Conservation (phyloP, 2,329 filamentous ascomycete genomes). For the Fusarium coicis region DNA sequence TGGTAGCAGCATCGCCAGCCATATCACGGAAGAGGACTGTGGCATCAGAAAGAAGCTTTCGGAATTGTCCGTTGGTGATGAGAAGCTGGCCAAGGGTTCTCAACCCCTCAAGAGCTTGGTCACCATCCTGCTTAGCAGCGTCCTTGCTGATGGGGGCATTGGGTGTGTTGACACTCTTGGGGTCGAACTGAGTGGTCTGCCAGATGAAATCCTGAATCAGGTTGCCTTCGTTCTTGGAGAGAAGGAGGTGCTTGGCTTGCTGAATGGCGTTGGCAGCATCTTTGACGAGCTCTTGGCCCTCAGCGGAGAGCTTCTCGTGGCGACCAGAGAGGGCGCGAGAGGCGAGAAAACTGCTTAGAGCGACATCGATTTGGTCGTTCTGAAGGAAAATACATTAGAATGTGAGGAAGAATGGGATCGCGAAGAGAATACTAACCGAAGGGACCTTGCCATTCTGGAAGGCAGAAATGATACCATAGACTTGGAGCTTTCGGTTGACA, state of each 20-base stretch:
- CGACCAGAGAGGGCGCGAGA: conserved; percentile 77
- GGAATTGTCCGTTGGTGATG: conserved; percentile 95
- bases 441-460: conserved; percentile 92
- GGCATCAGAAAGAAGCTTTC: conserved; percentile 81
- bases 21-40: conserved; percentile 87
- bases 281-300: conserved; percentile 81
- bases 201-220: conserved; percentile 97
- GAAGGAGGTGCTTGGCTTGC: conserved; percentile 83
- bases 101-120: conserved; percentile 84
- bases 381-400: conserved; percentile 48
- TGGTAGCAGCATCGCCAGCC: conserved; percentile 86
- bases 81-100: conserved; percentile 88
- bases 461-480: conserved; percentile 89
- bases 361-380: conserved; percentile 97
- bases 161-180: conserved; percentile 70
- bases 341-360: conserved; percentile 85
- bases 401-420: not conserved
- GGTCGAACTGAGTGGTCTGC: conserved; percentile 82
- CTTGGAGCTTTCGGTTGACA: conserved; percentile 92
- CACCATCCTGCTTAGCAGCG: conserved; percentile 81
- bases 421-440: conserved; percentile 68
- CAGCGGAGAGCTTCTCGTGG: conserved; percentile 79
- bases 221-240: conserved; percentile 96
- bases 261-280: conserved; percentile 85
- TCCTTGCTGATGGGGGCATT: conserved; percentile 78